phyloP scores from a whole-genome alignment of 441 rosid genomes.

The Sinapis alba region DNA sequence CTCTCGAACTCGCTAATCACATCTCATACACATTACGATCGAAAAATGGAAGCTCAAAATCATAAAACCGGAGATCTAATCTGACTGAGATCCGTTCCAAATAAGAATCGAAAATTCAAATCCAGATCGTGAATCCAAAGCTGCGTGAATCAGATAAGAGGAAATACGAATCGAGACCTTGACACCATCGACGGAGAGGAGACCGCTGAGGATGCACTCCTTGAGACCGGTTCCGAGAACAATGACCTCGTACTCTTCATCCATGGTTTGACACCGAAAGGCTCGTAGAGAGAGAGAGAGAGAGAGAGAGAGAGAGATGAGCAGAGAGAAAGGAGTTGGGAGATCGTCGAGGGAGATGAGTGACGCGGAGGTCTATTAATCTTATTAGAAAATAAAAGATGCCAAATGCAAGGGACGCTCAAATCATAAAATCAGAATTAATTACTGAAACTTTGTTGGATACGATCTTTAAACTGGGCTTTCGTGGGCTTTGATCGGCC shows the following conservation, averaged over 20 bases:
- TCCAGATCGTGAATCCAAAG: conserved; percentile 2
- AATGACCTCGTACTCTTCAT: conserved; percentile 60
- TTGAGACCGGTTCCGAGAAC: conserved; percentile 66
- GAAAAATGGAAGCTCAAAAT: not conserved
- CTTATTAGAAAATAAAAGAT: not conserved
- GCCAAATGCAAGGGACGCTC: not conserved
- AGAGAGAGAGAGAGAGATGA: conserved; percentile 10
- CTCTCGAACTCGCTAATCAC: not conserved
- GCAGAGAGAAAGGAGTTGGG: not conserved
- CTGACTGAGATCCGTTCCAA: conserved; percentile 26
- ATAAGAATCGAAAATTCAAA: not conserved
- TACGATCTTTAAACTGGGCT: not conserved
- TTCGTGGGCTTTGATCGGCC: not conserved
- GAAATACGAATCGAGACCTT: conserved; percentile 37
- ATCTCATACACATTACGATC: not conserved
- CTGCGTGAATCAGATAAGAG: not conserved
- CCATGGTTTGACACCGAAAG: conserved; percentile 39
- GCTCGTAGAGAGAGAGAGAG: not conserved
- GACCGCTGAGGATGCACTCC: conserved; percentile 67
- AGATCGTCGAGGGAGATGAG: conserved; percentile 33
- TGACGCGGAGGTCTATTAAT: conserved; percentile 18
- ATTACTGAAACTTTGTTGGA: not conserved
- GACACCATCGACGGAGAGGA: conserved; percentile 62
- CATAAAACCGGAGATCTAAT: conserved; percentile 28
- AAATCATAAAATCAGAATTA: not conserved